Evolutionary conservation across 1,284 basidiomycete species (phyloP).

Genomic region (Bondarzewia mesenterica): DNA sequence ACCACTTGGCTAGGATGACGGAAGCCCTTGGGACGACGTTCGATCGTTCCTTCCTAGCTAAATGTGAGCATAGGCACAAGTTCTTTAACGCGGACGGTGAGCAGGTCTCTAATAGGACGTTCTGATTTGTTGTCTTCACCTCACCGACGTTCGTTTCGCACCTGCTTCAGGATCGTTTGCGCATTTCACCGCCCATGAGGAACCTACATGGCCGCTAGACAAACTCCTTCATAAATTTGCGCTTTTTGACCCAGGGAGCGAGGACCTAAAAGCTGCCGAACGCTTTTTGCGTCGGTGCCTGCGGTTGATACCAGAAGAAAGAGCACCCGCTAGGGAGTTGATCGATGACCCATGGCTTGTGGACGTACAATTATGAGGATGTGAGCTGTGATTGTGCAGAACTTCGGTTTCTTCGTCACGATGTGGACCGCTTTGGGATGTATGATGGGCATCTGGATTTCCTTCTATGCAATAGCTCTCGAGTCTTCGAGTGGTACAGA

Average conservation of each 20-base stretch:
- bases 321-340: conserved; percentile 9
- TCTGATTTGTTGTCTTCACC: neutral
- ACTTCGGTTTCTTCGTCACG: too few species aligned
- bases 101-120: neutral
- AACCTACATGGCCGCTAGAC: neutral
- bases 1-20: conserved; percentile 9
- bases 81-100: conserved; percentile 7
- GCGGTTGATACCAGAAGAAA: conserved; percentile 9
- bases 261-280: conserved; percentile 4
- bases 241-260: neutral
- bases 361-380: too few species aligned
- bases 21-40: conserved; percentile 7
- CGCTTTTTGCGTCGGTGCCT: conserved; percentile 8
- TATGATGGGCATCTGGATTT: too few species aligned
- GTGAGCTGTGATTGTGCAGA: too few species aligned
- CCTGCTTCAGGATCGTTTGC: neutral
- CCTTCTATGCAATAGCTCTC: too few species aligned
- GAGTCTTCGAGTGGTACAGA: too few species aligned
- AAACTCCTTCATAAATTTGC: neutral
- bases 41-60: conserved; percentile 5
- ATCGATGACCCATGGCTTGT: conserved; percentile 11
- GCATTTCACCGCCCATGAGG: neutral
- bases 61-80: conserved; percentile 5
- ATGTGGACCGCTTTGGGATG: too few species aligned
- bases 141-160: neutral